A percentile compares a stretch with the other conserved stretches of the same genome.
These are phyloP conservation scores for Pseudomassariella vexata DNA, from an alignment of 2,329 filamentous ascomycete genomes.

Conservation along the genomic window DNA sequence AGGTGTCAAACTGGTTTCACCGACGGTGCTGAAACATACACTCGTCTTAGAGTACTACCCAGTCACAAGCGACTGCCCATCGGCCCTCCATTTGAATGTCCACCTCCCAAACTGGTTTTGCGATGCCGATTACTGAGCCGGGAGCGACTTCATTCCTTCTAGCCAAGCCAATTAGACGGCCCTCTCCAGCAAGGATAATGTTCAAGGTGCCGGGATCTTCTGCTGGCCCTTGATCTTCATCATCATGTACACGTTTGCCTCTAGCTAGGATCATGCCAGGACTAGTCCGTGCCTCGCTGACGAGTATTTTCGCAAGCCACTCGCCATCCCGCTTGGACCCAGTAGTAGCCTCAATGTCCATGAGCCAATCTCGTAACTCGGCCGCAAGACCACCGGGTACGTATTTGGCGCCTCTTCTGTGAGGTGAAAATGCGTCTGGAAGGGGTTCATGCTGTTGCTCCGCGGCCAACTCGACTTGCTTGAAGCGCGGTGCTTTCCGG, in stretches of 20 bases:
- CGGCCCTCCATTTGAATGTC: slow-evolving; percentile 20
- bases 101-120: slow-evolving; percentile 31
- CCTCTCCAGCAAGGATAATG: slow-evolving; percentile 21
- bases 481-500: slow-evolving; percentile 32
- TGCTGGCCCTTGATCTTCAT: not conserved
- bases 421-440: slow-evolving; percentile 33
- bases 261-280: slow-evolving; percentile 23
- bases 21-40: too few species aligned
- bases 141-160: slow-evolving; percentile 17
- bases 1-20: too few species aligned
- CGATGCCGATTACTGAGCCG: slow-evolving; percentile 24
- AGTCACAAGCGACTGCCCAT: slow-evolving; percentile 32
- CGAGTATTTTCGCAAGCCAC: slow-evolving; percentile 15
- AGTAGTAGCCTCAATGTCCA: slow-evolving; percentile 31
- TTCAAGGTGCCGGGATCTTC: slow-evolving; percentile 1
- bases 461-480: slow-evolving; percentile 16
- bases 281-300: slow-evolving; percentile 16
- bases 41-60: slow-evolving; percentile 19
- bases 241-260: slow-evolving; percentile 7
- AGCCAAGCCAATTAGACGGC: slow-evolving; percentile 20
- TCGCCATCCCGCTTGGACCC: slow-evolving; percentile 13
- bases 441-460: slow-evolving; percentile 19
- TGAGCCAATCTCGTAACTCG: slow-evolving; percentile 37
- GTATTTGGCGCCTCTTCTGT: slow-evolving; percentile 26
- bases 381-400: slow-evolving; percentile 34